Evolutionary conservation across 768 basidiomycete species (phyloP).

Genomic region (Phylloporus rhodoxanthus): DNA sequence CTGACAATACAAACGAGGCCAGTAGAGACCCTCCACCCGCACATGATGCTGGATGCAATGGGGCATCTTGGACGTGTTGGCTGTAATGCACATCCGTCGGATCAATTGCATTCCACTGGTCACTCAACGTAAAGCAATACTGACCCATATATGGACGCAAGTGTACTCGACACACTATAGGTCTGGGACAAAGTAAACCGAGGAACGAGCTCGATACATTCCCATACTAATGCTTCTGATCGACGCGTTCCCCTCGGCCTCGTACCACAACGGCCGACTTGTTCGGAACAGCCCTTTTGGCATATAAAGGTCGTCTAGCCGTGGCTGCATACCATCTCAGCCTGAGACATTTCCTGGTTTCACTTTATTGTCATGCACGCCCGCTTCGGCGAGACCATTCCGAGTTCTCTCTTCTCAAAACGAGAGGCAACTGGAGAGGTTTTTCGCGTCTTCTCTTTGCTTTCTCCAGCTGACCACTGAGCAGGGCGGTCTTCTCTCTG

Average conservation of each 20-base stretch:
- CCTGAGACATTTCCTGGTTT: background rate
- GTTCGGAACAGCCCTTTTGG: background rate
- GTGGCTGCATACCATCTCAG: background rate
- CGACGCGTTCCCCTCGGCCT: background rate
- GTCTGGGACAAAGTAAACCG: too few species aligned
- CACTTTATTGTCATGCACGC: background rate
- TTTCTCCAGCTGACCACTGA: background rate
- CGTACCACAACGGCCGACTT: background rate
- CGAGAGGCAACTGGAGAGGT: slow-evolving; percentile 25
- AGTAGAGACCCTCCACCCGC: too few species aligned
- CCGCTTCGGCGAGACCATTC: background rate
- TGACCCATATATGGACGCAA: too few species aligned
- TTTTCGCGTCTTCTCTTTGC: background rate
- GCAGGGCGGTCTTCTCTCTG: slow-evolving; percentile 71
- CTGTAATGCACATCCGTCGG: background rate
- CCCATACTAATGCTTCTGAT: background rate
- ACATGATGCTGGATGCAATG: background rate
- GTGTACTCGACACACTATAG: too few species aligned
- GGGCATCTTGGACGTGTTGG: background rate
- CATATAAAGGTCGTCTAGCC: background rate
- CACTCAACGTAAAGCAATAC: background rate
- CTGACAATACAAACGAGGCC: background rate
- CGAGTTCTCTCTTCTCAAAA: background rate
- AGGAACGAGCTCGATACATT: background rate
- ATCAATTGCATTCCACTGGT: background rate